phyloP scores from a whole-genome alignment of 306 rosid species.

The Trifolium dubium region DNA sequence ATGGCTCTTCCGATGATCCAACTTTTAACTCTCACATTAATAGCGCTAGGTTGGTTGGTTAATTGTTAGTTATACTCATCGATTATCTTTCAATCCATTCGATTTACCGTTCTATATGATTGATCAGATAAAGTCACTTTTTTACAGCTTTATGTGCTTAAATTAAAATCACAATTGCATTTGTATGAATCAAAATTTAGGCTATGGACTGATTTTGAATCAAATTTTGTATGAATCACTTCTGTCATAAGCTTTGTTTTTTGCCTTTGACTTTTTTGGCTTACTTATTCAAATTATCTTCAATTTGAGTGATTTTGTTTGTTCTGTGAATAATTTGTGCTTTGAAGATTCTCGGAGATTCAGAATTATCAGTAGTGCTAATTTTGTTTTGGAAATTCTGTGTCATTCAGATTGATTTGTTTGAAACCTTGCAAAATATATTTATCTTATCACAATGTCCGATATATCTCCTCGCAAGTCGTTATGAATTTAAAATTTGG shows the following conservation, averaged over 20 bases:
- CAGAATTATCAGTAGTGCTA: background rate
- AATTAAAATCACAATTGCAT: conserved; percentile 21
- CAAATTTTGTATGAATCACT: background rate
- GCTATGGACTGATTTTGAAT: background rate
- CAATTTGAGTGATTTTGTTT: background rate
- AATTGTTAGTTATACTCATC: conserved; percentile 10
- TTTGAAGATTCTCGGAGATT: conserved; percentile 20
- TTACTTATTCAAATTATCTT: no score
- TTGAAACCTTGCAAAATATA: conserved; percentile 5
- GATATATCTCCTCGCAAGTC: background rate
- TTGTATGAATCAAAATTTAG: conserved; percentile 32
- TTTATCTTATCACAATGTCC: background rate
- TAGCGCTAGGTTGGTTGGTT: conserved; percentile 64
- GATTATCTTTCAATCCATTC: background rate
- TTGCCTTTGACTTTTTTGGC: no score
- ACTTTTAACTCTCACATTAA: conserved; percentile 50
- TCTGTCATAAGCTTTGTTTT: no score
- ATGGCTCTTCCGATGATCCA: conserved; percentile 73
- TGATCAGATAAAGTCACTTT: conserved; percentile 41
- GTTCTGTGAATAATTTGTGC: background rate
- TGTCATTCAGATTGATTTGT: background rate
- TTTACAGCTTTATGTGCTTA: conserved; percentile 4
- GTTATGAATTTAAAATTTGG: conserved; percentile 23
- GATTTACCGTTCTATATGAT: conserved; percentile 33
- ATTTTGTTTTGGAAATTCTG: background rate